These are phyloP conservation scores for Tetrahymena malaccensis DNA, from an alignment of 73 alveolate genomes.

Conservation along the genomic window DNA sequence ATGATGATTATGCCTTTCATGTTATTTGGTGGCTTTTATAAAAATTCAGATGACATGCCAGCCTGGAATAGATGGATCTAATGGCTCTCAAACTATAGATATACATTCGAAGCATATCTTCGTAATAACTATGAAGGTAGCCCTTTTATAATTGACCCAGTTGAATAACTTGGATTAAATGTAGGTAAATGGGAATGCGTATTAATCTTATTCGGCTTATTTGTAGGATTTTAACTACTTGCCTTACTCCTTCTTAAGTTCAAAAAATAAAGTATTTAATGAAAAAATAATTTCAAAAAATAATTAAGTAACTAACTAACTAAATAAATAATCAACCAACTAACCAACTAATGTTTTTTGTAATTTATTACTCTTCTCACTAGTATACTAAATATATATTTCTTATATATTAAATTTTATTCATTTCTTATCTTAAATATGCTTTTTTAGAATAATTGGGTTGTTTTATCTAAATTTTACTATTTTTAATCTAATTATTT, in stretches of 20 bases:
- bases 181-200: background rate
- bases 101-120: background rate
- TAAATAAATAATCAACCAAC: too few relatives aligned
- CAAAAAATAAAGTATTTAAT: background rate
- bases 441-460: too few relatives aligned
- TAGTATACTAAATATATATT: too few relatives aligned
- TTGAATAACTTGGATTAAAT: background rate
- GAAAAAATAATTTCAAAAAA: background rate
- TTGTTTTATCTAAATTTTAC: too few relatives aligned
- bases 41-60: background rate
- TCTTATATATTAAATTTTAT: too few relatives aligned
- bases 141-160: background rate
- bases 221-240: background rate
- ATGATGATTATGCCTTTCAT: background rate
- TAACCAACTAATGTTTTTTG: background rate
- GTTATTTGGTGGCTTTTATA: conserved; percentile 17
- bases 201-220: background rate
- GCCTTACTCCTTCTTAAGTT: background rate
- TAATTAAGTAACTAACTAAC: background rate
- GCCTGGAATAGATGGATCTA: background rate
- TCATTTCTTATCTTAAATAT: too few relatives aligned
- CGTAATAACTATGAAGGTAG: conserved; percentile 29
- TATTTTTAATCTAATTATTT: too few relatives aligned
- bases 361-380: background rate
- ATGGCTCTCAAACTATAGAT: background rate